Base-by-base conservation (phyloP, 176 grass and related monocot genomes). In the Chloris gayana region DNA sequence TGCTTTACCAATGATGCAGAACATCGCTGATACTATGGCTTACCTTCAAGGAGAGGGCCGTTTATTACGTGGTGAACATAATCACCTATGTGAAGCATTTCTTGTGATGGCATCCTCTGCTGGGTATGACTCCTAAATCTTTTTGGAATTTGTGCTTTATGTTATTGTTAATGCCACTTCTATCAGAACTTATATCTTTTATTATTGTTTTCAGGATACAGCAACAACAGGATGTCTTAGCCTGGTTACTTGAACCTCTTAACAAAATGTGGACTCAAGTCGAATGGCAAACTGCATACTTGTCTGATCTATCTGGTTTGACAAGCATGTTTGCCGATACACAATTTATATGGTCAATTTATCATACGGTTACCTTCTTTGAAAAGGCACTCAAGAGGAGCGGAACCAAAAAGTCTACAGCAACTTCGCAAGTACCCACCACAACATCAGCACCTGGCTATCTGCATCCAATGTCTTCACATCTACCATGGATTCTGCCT, bases 331-430 rank as follows among this genome's bases (percentile, higher is more conserved):
- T 89, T 64, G 72, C 90, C 39, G 88, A 97, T 54, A 75, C 76
- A 18, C 86, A 95, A 89, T 84, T 98, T 85, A 98, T 98, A 92
- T 98, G 95, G 95, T 98, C 92, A 71, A 89, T 98, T 83, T 98
- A 82, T 61, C 95, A 98, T 78, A 91, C 83, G 4, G 88, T 98
- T 56, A 98, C 92, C 38, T 95, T 95, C 73, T 98, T 98, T 85
- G 95, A 98, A 69, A 98, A 89, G 82, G 90, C 95, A 69, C 88
- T 98, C 14, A 98, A 98, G 88, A 89, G 95, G 76, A 91, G 92
- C 49, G 95, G 95, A 85, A 76, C 47, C 30, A 98, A 90, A 78
- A 98, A 93, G 80, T 69, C 88, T 91, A 65, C 70, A 69, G 19
- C 82, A 59, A 67, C 85, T 87, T 56, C 73, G 39, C 92, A 86